Base-by-base conservation (phyloP, 2,329 filamentous ascomycete species). In the Cercospora sp. region DNA sequence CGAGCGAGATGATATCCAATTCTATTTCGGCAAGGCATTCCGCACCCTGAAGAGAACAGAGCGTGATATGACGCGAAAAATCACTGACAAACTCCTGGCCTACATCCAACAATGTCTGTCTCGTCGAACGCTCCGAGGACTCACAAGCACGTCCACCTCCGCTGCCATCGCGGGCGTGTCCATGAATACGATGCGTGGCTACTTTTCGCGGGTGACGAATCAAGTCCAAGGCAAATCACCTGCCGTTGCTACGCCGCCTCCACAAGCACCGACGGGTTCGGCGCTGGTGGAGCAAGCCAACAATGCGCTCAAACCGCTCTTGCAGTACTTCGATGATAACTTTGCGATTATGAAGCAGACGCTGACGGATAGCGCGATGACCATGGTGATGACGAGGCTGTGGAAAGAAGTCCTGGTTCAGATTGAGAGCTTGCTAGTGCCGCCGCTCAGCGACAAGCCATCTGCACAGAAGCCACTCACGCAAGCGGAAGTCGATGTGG, bases 281-380 rank as follows among this genome's bases (percentile, higher is more conserved):
- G 84, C 90, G 9, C 90, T 92, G 0, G 87, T 88, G 34, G 85
- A 85, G 6, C 93, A 97, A 68, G 86, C 97, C 21, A 90, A 92
- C 72, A 90, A 90, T 73, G 93, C 93, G 0, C 83, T 99, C 12
- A 89, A 91, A 73, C 91, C 93, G 4, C 85, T 99, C 0, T 95
- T 97, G 78, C 87, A 89, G 64, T 99, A 99, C 79, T 99, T 99
- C 78, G 92, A 99, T 78, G 94, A 97, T 78, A 99, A 99, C 77
- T 99, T 99, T 80, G 93, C 93, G 68, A 97, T 98, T 74, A 97
- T 99, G 94, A 97, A 98, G 82, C 89, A 95, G 80, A 97, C 94
- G 0, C 84, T 99, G 66, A 98, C 95, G 0, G 91, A 93, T 67
- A 90, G 93, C 66, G 96, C 95, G n/a, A 97, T 99, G 94, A 89